phyloP scores from a whole-genome alignment of 2,329 filamentous ascomycete genomes.

The Colletotrichum cordylinicola region DNA sequence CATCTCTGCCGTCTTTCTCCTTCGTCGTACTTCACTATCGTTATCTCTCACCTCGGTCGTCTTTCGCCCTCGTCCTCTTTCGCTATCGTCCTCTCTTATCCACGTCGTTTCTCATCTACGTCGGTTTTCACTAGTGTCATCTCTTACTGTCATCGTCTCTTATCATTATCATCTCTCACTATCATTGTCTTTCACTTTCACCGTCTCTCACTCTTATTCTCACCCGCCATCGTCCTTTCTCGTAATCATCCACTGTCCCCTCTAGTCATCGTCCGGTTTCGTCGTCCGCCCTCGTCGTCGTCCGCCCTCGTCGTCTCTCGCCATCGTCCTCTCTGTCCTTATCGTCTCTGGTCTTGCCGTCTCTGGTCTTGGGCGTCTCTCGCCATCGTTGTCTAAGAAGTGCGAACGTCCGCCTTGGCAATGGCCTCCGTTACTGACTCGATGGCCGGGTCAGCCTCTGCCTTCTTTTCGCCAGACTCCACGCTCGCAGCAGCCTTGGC shows the following conservation, averaged over 20 bases:
- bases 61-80: too few species aligned
- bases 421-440: slow-evolving; percentile 29
- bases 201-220: neutral
- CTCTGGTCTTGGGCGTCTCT: neutral
- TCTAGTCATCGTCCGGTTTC: neutral
- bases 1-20: fast-evolving
- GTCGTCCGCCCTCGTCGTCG: neutral
- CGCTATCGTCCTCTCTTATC: too few species aligned
- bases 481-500: slow-evolving; percentile 15
- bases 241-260: neutral
- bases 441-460: slow-evolving; percentile 27
- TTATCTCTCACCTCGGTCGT: too few species aligned
- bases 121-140: fast-evolving
- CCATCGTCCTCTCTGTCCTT: neutral
- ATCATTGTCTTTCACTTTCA: neutral
- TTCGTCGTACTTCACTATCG: fast-evolving
- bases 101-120: neutral
- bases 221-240: neutral
- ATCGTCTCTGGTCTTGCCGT: neutral
- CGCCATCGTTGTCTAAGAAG: slow-evolving; percentile 9
- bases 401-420: slow-evolving; percentile 30
- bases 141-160: neutral
- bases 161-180: neutral
- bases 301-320: neutral
- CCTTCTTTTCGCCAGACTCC: slow-evolving; percentile 28